Base-by-base conservation (phyloP, 1,284 basidiomycete species). In the Malassezia arunalokei region DNA sequence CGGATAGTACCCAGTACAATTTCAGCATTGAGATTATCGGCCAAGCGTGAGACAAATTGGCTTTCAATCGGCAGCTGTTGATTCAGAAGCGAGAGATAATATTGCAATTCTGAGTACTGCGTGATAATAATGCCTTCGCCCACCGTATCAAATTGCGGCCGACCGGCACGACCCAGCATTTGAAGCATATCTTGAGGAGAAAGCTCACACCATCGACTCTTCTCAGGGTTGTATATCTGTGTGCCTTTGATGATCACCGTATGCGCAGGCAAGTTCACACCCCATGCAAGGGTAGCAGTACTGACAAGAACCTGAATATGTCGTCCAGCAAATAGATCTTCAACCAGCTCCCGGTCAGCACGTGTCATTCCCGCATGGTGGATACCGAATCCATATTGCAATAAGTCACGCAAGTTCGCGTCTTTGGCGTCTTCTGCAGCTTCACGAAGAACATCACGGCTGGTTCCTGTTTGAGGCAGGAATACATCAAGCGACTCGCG, bases 201-300 rank as follows among this genome's bases (percentile, higher is more conserved):
- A 9, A 98, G 76, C 74, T 98, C 94, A 7, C 86, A 84, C 94
- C 92, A 98, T 7, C 87, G 83, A 20, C 94, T 94, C 76, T 98
- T 95, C 75, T 94, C 91, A 0, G 94, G 94, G 73, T 95, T 95
- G 78, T 98, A 98, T 59, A 98, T 91, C 75, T 98, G 92, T 0
- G 94, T 98, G 32, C 94, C 94, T 75, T 98, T 99, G 79, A 98
- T 96, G 76, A 98, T 91, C 75, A 96, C 92, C 3, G 89, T 87
- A 66, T 98, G 94, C 0, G 92, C 92, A 1, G 94, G 94, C 1
- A 98, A 76, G 73, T 98, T 98, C 76, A 98, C 92, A 79, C 94
- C 94, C 94, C 94, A 98, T 0, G 94, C 92, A 12, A 99, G 82
- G 0, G 94, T 98, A 5, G 92, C 94, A 0, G 94, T 99, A 71